Evolutionary conservation across 345 rosid genomes (phyloP).

Genomic region (Heritiera fomes): DNA sequence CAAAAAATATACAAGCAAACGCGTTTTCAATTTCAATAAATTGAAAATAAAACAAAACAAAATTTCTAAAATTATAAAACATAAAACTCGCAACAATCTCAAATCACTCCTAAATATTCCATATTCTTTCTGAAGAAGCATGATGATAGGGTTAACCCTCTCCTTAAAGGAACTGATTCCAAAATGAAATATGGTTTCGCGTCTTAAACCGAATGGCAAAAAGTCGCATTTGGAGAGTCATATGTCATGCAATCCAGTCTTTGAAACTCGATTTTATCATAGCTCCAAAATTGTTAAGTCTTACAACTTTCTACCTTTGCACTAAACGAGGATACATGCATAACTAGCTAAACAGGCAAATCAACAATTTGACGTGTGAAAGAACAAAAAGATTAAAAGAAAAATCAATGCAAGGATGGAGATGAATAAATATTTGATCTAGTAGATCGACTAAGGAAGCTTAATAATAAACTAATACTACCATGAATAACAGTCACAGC

Average conservation of each 20-base stretch:
- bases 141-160: not conserved
- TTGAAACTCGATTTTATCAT: not conserved
- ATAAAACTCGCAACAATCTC: too few relatives aligned
- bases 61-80: too few relatives aligned
- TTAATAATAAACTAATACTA: not conserved
- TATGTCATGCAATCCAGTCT: not conserved
- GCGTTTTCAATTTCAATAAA: too few relatives aligned
- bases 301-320: not conserved
- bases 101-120: not conserved
- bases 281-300: not conserved
- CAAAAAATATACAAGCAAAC: too few relatives aligned
- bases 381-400: not conserved
- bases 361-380: constrained; percentile 1
- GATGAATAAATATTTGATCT: not conserved
- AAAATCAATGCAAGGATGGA: not conserved
- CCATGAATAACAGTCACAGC: not conserved
- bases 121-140: not conserved
- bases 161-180: not conserved
- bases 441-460: not conserved
- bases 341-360: not conserved
- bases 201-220: not conserved
- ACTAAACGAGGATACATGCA: not conserved
- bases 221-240: not conserved
- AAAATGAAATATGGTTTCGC: not conserved
- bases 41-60: too few relatives aligned